These are phyloP conservation scores for Scheffersomyces titani DNA, from an alignment of 1,139 yeast species.

Conservation along the genomic window DNA sequence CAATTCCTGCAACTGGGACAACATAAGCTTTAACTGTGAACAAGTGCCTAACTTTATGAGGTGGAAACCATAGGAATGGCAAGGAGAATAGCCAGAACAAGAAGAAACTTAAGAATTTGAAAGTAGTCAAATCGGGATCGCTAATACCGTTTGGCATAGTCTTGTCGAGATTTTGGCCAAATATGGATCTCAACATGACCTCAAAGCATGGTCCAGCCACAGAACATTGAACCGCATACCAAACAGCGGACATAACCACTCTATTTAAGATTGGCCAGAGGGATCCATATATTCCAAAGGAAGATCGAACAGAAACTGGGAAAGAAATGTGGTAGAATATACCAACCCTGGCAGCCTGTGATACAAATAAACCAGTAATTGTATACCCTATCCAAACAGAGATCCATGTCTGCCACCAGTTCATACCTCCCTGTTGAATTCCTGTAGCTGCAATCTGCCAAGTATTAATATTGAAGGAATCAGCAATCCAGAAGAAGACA, in stretches of 20 bases:
- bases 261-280: conserved; percentile 80
- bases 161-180: conserved; percentile 56
- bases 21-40: conserved; percentile 77
- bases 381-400: conserved; percentile 77
- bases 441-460: conserved; percentile 93
- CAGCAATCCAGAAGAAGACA: conserved; percentile 83
- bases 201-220: conserved; percentile 83
- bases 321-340: conserved; percentile 74
- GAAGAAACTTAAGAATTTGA: conserved; percentile 71
- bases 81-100: conserved; percentile 75
- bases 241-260: conserved; percentile 79
- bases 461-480: conserved; percentile 82
- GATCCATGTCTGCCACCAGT: conserved; percentile 91
- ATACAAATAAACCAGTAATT: conserved; percentile 62
- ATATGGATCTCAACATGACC: conserved; percentile 66
- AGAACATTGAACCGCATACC: conserved; percentile 85
- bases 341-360: conserved; percentile 69
- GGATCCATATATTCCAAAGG: conserved; percentile 79
- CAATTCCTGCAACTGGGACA: conserved; percentile 80
- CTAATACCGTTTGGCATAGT: conserved; percentile 54
- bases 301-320: conserved; percentile 72
- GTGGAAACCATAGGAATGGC: conserved; percentile 80
- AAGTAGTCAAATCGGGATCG: conserved; percentile 61
- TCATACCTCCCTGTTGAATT: conserved; percentile 62
- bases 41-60: conserved; percentile 77